A percentile compares a stretch with the other conserved stretches of the same genome.
phyloP scores from a whole-genome alignment of 148 eudicot species.

The Cornus florida region DNA sequence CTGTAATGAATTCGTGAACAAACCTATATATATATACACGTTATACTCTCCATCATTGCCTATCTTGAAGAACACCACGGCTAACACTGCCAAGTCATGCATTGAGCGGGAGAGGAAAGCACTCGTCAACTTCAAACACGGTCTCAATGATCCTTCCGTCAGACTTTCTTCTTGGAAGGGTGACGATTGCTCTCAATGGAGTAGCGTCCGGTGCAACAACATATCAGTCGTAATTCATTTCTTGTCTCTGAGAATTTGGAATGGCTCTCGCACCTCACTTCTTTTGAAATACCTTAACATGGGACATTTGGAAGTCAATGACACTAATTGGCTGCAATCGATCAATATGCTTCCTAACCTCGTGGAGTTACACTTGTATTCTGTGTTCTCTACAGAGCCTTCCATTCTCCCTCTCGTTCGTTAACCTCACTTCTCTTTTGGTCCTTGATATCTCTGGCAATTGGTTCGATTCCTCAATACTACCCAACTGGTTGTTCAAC shows the following conservation, averaged over 20 bases:
- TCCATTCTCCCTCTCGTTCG: neutral
- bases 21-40: no score
- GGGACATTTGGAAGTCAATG: neutral
- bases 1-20: no score
- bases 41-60: no score
- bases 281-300: neutral
- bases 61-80: no score
- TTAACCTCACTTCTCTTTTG: neutral
- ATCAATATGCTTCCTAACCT: neutral
- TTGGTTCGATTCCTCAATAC: neutral
- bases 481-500: neutral
- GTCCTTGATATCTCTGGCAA: neutral
- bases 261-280: neutral
- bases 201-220: no score
- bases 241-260: neutral
- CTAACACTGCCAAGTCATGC: neutral
- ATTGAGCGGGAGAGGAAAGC: neutral
- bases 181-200: no score
- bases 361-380: neutral
- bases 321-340: neutral
- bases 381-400: neutral
- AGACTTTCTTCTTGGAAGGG: no score
- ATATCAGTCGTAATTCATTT: neutral
- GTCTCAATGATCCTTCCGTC: slow-evolving; percentile 9
- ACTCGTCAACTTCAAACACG: slow-evolving; percentile 6